Conservation (phyloP, 306 rosid species). For the Glycine tomentella region DNA sequence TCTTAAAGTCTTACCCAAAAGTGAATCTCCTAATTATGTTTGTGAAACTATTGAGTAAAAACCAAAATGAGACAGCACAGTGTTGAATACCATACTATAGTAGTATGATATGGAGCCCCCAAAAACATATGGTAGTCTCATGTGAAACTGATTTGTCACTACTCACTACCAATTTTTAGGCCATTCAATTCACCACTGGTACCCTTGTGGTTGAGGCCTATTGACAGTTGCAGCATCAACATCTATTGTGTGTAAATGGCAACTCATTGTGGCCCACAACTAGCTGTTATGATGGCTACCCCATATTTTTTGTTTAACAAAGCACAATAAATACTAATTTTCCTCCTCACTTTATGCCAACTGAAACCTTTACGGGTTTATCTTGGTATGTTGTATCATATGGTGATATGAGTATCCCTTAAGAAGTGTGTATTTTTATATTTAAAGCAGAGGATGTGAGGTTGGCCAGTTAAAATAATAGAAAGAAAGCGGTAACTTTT, state of each 20-base stretch:
- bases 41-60: neutral
- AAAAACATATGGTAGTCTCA: neutral
- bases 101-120: neutral
- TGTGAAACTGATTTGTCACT: conserved; percentile 25
- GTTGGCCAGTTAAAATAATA: neutral
- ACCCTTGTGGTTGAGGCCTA: conserved; percentile 3
- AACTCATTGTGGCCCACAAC: conserved; percentile 45
- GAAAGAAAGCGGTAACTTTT: neutral
- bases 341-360: conserved; percentile 3
- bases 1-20: neutral
- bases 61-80: neutral
- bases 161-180: neutral
- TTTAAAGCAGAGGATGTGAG: conserved; percentile 4
- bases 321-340: neutral
- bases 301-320: neutral
- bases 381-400: neutral
- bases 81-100: neutral
- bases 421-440: neutral
- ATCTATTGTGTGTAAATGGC: conserved; percentile 30
- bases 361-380: neutral
- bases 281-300: conserved; percentile 37
- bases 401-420: neutral
- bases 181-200: neutral
- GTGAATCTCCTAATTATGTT: neutral
- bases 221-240: conserved; percentile 39